Conservation (phyloP, 352 stramenopile genomes). For the Phytophthora rubi region DNA sequence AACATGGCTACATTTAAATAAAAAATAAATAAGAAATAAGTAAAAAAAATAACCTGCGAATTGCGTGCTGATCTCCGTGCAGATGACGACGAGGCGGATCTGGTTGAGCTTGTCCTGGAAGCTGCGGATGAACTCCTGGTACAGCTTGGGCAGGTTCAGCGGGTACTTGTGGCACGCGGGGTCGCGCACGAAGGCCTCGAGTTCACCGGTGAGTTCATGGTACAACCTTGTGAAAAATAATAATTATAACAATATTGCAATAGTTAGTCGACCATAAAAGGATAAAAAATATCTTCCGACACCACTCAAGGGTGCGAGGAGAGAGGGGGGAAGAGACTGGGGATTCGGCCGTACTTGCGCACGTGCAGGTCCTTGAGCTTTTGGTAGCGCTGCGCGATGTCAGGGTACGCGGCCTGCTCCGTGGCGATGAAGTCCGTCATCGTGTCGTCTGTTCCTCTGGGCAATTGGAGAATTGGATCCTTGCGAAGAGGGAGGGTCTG, state of each 20-base stretch:
- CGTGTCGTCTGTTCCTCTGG: slow-evolving; percentile 16
- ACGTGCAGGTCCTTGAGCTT: slow-evolving; percentile 91
- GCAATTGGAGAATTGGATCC: slow-evolving; percentile 23
- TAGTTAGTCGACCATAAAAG: neutral
- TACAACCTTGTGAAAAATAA: slow-evolving; percentile 91
- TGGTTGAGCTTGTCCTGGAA: slow-evolving; percentile 98
- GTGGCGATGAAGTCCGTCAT: slow-evolving; percentile 88
- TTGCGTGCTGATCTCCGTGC: slow-evolving; percentile 87
- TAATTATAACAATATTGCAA: neutral
- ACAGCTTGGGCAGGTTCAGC: slow-evolving; percentile 79
- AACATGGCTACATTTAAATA: slow-evolving; percentile 19
- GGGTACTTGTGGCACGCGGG: slow-evolving; percentile 65
- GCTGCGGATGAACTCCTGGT: slow-evolving; percentile 93
- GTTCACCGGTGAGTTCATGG: slow-evolving; percentile 96
- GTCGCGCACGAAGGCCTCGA: slow-evolving; percentile 93
- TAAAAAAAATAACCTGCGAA: slow-evolving; percentile 45
- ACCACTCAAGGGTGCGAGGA: neutral
- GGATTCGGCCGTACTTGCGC: slow-evolving; percentile 72
- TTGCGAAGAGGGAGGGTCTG: slow-evolving; percentile 20
- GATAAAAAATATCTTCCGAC: slow-evolving; percentile 2
- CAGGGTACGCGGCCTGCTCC: slow-evolving; percentile 90
- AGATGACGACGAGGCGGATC: slow-evolving; percentile 93
- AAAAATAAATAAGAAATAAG: slow-evolving; percentile 1
- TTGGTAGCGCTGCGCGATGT: slow-evolving; percentile 93
- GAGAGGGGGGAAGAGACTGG: neutral